Percentiles rank a stretch among this genome's conserved stretches.
Evolutionary conservation across 352 stramenopile species (phyloP).

Genomic region (Globisporangium splendens): DNA sequence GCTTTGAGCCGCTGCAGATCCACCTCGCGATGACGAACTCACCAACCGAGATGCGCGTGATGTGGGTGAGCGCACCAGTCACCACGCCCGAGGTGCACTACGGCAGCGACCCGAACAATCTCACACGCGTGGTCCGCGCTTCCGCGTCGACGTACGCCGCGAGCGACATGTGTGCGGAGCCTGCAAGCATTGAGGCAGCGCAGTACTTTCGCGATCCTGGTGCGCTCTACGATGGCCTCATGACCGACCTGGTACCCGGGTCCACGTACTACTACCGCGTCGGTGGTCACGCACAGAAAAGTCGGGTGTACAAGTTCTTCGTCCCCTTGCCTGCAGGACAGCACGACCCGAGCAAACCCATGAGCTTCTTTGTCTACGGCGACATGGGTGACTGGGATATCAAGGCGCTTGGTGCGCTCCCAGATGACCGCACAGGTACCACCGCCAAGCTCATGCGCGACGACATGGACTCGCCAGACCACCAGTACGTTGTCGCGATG

Average conservation of each 20-base stretch:
- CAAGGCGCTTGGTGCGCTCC: background rate
- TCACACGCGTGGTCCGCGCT: background rate
- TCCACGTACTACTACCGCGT: slow-evolving; percentile 18
- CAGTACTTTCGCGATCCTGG: slow-evolving; percentile 13
- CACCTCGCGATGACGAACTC: slow-evolving; percentile 21
- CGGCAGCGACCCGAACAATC: background rate
- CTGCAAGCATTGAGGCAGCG: slow-evolving; percentile 10
- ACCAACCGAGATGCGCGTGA: slow-evolving; percentile 21
- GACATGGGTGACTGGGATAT: slow-evolving; percentile 40
- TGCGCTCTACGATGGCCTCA: slow-evolving; percentile 12
- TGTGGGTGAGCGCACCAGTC: slow-evolving; percentile 20
- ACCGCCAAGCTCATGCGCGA: background rate
- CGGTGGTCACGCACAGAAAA: slow-evolving; percentile 2
- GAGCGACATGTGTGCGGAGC: slow-evolving; percentile 14
- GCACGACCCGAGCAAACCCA: background rate
- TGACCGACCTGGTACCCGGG: slow-evolving; percentile 9
- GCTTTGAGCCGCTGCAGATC: slow-evolving; percentile 22
- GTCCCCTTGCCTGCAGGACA: background rate
- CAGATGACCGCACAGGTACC: background rate
- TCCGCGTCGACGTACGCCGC: background rate
- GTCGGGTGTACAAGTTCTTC: slow-evolving; percentile 16
- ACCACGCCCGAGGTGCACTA: slow-evolving; percentile 10
- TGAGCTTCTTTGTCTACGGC: slow-evolving; percentile 48
- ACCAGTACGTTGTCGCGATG: background rate
- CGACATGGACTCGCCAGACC: background rate